Percentiles rank a stretch among this genome's conserved stretches.
These are phyloP conservation scores for Uronychia binucleata DNA, from an alignment of 73 alveolate species.

Conservation along the genomic window DNA sequence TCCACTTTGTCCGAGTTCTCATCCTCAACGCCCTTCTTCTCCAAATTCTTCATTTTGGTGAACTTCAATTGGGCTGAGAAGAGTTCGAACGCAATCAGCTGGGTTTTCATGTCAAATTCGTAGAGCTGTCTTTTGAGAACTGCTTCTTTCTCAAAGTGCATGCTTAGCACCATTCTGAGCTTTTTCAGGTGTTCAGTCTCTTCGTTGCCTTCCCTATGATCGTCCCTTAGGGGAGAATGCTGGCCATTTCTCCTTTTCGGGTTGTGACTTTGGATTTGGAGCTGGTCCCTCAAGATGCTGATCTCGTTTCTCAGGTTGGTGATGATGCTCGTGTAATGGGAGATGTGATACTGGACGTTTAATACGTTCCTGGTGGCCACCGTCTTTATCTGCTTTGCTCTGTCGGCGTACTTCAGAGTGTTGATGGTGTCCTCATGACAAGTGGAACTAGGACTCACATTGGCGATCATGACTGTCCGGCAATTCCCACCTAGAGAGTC, in stretches of 20 bases:
- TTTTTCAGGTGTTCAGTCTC: constrained; percentile 16
- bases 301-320: constrained; percentile 77
- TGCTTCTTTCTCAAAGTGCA: constrained; percentile 47
- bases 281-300: constrained; percentile 64
- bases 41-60: constrained; percentile 9
- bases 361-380: constrained; percentile 74
- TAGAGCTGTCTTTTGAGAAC: constrained; percentile 33
- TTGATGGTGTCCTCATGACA: constrained; percentile 91
- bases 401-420: constrained; percentile 90
- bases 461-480: constrained; percentile 93
- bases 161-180: constrained; percentile 39
- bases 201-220: not conserved
- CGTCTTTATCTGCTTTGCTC: constrained; percentile 94
- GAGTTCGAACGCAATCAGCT: constrained; percentile 34
- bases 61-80: constrained; percentile 18
- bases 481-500: constrained; percentile 96
- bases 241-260: too few relatives aligned
- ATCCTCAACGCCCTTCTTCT: too few relatives aligned
- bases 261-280: not conserved
- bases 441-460: constrained; percentile 84
- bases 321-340: constrained; percentile 81
- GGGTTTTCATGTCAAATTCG: constrained; percentile 41
- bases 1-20: too few relatives aligned
- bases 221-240: too few relatives aligned
- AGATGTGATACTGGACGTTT: constrained; percentile 68